phyloP scores from a whole-genome alignment of 176 grass and related monocot genomes.

The Panicum miliaceum region DNA sequence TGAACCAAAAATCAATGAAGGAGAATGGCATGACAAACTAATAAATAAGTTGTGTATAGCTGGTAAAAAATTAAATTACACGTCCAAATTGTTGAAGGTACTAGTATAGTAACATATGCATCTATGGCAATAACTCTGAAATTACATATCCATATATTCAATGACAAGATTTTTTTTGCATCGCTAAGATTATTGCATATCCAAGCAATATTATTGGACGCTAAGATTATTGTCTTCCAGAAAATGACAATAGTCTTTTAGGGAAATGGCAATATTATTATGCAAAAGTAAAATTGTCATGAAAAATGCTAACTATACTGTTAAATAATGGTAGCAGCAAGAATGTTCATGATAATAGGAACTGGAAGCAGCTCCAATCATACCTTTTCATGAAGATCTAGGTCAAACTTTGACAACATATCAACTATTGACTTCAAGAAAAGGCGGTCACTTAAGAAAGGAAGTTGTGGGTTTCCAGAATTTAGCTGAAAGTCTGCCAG shows the following conservation, averaged over 20 bases:
- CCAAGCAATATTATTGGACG: not conserved
- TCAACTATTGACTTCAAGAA: conserved; percentile 73
- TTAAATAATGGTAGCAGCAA: conserved; percentile 15
- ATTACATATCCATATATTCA: not conserved
- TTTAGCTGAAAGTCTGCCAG: conserved; percentile 78
- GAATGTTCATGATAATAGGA: not conserved
- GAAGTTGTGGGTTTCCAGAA: conserved; percentile 47
- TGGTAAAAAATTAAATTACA: not conserved
- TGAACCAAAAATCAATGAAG: not conserved
- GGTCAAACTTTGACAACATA: conserved; percentile 66
- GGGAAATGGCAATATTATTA: conserved; percentile 5
- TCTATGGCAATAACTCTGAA: not conserved
- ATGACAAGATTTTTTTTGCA: not conserved
- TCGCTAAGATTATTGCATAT: not conserved
- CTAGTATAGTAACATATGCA: conserved; percentile 14
- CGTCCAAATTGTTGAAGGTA: not conserved
- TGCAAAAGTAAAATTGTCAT: conserved; percentile 1
- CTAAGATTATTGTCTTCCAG: not conserved
- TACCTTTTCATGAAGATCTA: conserved; percentile 97
- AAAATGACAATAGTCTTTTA: not conserved
- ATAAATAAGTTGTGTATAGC: not conserved
- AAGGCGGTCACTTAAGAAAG: conserved; percentile 65
- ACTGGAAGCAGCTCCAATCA: not conserved
- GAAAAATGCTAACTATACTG: not conserved
- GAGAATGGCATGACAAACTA: conserved; percentile 1